phyloP scores from a whole-genome alignment of 1,284 basidiomycete genomes.

The Microbotryum saponariae region DNA sequence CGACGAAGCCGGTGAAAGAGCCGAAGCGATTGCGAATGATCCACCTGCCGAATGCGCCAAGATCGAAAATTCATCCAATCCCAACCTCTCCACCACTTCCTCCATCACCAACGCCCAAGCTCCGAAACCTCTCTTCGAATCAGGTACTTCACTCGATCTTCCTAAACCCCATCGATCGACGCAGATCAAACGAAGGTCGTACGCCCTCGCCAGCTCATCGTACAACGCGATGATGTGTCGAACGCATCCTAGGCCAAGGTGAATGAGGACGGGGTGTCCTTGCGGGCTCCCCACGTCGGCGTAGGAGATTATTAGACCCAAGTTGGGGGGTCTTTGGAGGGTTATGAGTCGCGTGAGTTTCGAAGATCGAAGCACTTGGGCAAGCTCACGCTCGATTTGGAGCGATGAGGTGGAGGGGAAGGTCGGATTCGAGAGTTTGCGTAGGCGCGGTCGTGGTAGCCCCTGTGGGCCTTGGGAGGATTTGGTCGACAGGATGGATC shows the following conservation, averaged over 20 bases:
- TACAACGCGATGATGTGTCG: conserved; percentile 89
- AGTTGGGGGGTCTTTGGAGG: conserved; percentile 68
- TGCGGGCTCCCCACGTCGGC: conserved; percentile 77
- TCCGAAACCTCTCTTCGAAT: conserved; percentile 63
- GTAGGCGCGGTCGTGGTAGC: background rate
- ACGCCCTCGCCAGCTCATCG: conserved; percentile 85
- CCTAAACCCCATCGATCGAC: conserved; percentile 96
- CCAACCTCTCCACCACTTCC: conserved; percentile 73
- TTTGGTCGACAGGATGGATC: background rate
- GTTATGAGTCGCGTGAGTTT: conserved; percentile 73
- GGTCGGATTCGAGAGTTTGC: background rate
- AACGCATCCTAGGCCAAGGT: conserved; percentile 87
- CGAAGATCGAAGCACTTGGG: conserved; percentile 65
- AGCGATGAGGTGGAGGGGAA: background rate
- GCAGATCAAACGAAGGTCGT: conserved; percentile 81
- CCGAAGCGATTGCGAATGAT: conserved; percentile 85
- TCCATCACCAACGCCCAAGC: conserved; percentile 87
- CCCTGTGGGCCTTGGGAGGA: background rate
- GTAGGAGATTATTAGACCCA: conserved; percentile 65
- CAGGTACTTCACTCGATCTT: conserved; percentile 61
- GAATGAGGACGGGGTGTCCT: conserved; percentile 80
- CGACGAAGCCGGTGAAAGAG: conserved; percentile 51
- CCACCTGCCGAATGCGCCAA: conserved; percentile 96
- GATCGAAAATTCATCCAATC: conserved; percentile 71
- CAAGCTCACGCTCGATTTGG: conserved; percentile 33